These are phyloP conservation scores for Herpetomonas samuelpessoai DNA, from an alignment of 208 protist genomes.

Conservation along the genomic window DNA sequence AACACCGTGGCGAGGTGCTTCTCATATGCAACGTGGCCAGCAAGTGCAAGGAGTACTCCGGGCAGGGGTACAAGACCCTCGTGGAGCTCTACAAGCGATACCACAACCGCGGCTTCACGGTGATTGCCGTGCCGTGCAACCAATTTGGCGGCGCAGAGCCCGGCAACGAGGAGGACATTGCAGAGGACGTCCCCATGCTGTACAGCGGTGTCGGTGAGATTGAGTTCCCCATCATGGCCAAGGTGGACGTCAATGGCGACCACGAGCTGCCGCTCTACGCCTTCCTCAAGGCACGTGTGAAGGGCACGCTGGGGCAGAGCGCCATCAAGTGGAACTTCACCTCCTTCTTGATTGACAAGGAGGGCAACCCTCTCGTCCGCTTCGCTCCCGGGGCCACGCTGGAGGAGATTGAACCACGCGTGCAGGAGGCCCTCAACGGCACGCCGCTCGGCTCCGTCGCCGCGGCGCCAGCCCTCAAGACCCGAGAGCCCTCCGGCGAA, in stretches of 20 bases:
- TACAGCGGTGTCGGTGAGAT: too few species aligned
- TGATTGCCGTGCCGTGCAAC: constrained; percentile 93
- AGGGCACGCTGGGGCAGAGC: constrained; percentile 56
- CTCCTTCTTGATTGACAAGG: constrained; percentile 82
- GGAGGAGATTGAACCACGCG: constrained; percentile 61
- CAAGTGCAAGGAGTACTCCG: constrained; percentile 89
- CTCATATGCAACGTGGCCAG: constrained; percentile 93
- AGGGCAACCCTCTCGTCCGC: constrained; percentile 61
- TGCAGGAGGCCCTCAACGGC: too few species aligned
- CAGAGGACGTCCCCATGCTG: constrained; percentile 57
- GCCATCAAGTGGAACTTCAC: constrained; percentile 95
- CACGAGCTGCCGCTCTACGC: constrained; percentile 76
- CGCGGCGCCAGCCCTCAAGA: too few species aligned
- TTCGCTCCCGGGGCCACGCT: constrained; percentile 61
- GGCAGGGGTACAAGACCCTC: constrained; percentile 74
- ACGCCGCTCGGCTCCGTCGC: too few species aligned
- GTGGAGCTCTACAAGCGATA: constrained; percentile 87
- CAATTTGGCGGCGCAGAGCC: constrained; percentile 88
- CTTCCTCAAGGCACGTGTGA: constrained; percentile 71
- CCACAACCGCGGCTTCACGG: constrained; percentile 78
- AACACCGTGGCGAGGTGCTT: constrained; percentile 87
- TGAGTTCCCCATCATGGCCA: constrained; percentile 88
- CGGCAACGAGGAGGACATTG: constrained; percentile 69
- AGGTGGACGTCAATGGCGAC: constrained; percentile 89
- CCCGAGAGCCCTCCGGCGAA: too few species aligned